Base-by-base conservation (phyloP, 345 rosid genomes). In the Gossypium raimondii region DNA sequence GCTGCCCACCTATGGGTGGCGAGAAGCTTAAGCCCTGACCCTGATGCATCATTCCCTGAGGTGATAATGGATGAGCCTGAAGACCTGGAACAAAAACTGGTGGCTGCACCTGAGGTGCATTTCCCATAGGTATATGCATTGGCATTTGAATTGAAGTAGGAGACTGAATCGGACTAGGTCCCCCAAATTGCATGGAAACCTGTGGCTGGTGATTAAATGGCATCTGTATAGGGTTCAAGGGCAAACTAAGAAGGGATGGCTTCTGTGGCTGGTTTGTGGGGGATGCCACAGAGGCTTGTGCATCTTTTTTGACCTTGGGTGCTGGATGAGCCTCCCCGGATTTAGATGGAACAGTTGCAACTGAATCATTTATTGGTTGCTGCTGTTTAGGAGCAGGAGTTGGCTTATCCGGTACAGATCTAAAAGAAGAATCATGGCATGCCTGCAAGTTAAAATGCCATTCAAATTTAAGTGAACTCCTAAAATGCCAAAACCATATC, bases 21-120 rank as follows among this genome's bases (percentile, higher is more conserved):
- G 92, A 75, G 83, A 86, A 95, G 78, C 87, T 67, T 83, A 92
- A 74, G 67, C 93, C 89, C 83, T 89, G 98, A 11, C 90, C 84
- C 84, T 91, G 99, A 83, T 89, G 98, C 80, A 91, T 90, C 79
- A 90, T 86, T 73, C 94, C 90, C 78, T 87, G 98, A 74, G 92
- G 85, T 81, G 84, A 93, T 87, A 90, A 71, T 18, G 88, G 89
- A 78, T 91, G 99, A 9, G 87, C 77, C 47, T 87, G 92, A 62
- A 91, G 86, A 78, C 94, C 91, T 64, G 83, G 85, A 79, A 90
- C 87, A 85, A 77, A 94, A 81, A 90, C 75, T 72, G 86, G 90
- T 78, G 74, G 97, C 78, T 83, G 97, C 71, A 90, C 85, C 76
- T 86, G 93, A 25, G 87, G 86, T 48, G 89, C 83, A 85, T 75